Base-by-base conservation (phyloP, 164 flowering plant genomes). In the Echeveria elegans region DNA sequence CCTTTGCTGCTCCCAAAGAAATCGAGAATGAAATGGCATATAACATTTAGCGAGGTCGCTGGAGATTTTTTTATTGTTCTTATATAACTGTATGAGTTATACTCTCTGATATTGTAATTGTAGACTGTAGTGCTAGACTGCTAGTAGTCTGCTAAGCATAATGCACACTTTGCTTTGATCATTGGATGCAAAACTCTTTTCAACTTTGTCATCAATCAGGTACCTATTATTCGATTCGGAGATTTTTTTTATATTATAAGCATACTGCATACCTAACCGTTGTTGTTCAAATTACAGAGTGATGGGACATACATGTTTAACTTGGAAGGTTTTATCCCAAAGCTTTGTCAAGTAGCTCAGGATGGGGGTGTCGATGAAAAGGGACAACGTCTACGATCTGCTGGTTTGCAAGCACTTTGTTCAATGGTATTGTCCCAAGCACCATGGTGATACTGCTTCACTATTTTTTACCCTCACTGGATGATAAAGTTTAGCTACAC, bases 41-140 rank as follows among this genome's bases (percentile, higher is more conserved):
- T 56, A 56, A 11, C 31, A 26, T 18, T 7, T 2, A 26, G 2
- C 28, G 31, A 56, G 61, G 31, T 28, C 28, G 60, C 61, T 56
- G 16, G 61, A 56, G 16, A 28, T 26, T 5, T 28, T 5, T 28
- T 14, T 56, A 28, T 56, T 26, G 32, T 28, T 56, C 1, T 53
- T 28, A 28, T 56, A 56, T 56, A 26, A 4, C 19, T 29, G 4
- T 26, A 28, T 28, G 31, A 28, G 61, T 56, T 14, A 26, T 31
- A 12, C 30, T 19, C 48, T 34, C 30, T 18, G 58, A 23, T 64
- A 14, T 6, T 36, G 45, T 11, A 14, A 45, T 70, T 38, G 11
- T 83, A 91, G 98, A 97, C 90, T 96, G 50, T 75, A 91, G 52
- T 88, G n/a, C n/a, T n/a, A n/a, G n/a, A n/a, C 89, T 79, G 92